These are phyloP conservation scores for Wickerhamomyces sydowiorum DNA, from an alignment of 805 yeast species.

Conservation along the genomic window DNA sequence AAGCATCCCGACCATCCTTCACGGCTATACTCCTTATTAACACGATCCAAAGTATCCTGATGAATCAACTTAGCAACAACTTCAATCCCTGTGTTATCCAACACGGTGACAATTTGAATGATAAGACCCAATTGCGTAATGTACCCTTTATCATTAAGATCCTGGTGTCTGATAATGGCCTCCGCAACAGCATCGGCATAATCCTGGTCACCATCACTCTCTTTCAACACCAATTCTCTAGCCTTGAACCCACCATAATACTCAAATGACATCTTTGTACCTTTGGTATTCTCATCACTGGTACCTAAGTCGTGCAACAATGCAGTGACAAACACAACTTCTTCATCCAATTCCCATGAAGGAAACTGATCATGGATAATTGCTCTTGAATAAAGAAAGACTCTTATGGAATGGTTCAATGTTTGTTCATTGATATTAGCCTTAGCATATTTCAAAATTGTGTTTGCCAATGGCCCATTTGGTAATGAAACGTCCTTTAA, in stretches of 20 bases:
- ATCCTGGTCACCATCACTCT: background rate
- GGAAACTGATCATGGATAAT: conserved; percentile 4
- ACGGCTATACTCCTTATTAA: background rate
- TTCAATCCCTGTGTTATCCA: conserved; percentile 5
- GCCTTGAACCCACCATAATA: conserved; percentile 2
- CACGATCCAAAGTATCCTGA: background rate
- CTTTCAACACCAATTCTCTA: background rate
- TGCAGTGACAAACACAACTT: background rate
- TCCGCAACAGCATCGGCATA: conserved; percentile 2
- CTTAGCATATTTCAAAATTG: background rate
- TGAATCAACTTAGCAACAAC: conserved; percentile 1
- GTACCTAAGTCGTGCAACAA: conserved; percentile 3
- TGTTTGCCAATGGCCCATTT: background rate
- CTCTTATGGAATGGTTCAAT: conserved; percentile 4
- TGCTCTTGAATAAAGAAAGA: conserved; percentile 1
- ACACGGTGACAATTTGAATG: conserved; percentile 12
- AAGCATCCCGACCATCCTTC: conserved; percentile 3
- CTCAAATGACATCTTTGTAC: conserved; percentile 2
- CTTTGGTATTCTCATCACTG: background rate
- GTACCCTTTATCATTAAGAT: background rate
- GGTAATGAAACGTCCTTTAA: background rate
- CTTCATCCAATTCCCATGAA: conserved; percentile 1
- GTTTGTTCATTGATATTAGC: background rate
- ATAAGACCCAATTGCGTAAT: conserved; percentile 9
- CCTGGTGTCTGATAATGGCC: background rate